phyloP scores from a whole-genome alignment of 225 moss, liverwort and hornwort genomes.

The Antitrichia curtipendula region DNA sequence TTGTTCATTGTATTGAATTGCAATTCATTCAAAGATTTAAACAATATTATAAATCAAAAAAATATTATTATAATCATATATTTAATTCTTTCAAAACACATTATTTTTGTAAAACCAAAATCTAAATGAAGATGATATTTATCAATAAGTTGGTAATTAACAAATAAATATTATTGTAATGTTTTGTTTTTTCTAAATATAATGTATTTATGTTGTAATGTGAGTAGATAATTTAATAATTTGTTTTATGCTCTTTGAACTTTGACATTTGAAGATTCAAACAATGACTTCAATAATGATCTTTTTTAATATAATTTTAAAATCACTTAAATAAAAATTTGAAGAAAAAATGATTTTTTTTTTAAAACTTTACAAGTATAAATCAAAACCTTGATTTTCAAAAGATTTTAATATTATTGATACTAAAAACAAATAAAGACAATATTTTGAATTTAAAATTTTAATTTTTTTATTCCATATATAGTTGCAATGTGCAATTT shows the following conservation, averaged over 20 bases:
- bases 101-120: no score
- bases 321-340: background rate
- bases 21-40: background rate
- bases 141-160: background rate
- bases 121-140: background rate
- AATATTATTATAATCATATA: no score
- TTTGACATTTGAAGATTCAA: background rate
- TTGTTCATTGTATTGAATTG: background rate
- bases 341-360: background rate
- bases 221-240: background rate
- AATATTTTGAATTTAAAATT: background rate
- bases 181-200: background rate
- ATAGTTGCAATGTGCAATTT: background rate
- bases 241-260: background rate
- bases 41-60: background rate
- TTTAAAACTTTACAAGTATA: no score
- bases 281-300: background rate
- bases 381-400: background rate
- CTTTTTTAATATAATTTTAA: background rate
- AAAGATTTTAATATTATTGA: background rate
- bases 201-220: background rate
- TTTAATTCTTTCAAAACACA: background rate
- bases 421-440: background rate
- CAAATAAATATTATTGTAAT: no score
- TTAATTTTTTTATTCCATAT: background rate